A percentile compares a stretch with the other conserved stretches of the same genome.
These are phyloP conservation scores for Cryptococcus deneoformans DNA, from an alignment of 1,284 basidiomycete species.

Conservation along the genomic window DNA sequence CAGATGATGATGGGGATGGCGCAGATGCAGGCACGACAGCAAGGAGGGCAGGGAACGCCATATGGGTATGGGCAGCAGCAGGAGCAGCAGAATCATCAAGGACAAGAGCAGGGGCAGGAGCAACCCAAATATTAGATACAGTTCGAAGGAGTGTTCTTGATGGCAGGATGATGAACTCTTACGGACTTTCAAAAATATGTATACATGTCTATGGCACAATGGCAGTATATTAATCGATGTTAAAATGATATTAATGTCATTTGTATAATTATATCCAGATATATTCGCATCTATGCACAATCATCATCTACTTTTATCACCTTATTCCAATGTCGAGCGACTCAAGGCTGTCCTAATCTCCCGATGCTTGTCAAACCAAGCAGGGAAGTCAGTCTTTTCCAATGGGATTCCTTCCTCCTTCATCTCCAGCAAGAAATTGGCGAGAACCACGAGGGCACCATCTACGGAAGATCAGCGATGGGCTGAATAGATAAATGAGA, in stretches of 20 bases:
- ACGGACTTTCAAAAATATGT: too few relatives aligned
- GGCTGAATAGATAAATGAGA: not conserved
- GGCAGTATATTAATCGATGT: not conserved
- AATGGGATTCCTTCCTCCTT: conserved; percentile 51
- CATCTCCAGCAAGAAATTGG: conserved; percentile 90
- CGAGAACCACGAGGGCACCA: conserved; percentile 88
- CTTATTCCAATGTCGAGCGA: conserved; percentile 67
- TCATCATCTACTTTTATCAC: not conserved
- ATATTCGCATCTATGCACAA: not conserved
- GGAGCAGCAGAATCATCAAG: not conserved
- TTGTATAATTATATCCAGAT: not conserved
- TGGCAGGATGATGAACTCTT: not conserved
- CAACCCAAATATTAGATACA: not conserved
- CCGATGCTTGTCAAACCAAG: conserved; percentile 75
- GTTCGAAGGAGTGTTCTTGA: not conserved
- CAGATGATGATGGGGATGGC: conserved; percentile 12
- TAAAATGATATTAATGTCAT: not conserved
- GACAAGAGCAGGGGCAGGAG: not conserved
- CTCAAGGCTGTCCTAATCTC: conserved; percentile 79
- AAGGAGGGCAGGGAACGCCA: not conserved
- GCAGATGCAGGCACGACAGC: not conserved
- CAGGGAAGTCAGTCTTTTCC: conserved; percentile 58
- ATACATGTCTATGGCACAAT: not conserved
- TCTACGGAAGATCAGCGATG: conserved; percentile 55
- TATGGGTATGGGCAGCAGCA: conserved; percentile 4